Evolutionary conservation across 805 yeast genomes (phyloP).

Genomic region (Zygotorulaspora chibaensis): DNA sequence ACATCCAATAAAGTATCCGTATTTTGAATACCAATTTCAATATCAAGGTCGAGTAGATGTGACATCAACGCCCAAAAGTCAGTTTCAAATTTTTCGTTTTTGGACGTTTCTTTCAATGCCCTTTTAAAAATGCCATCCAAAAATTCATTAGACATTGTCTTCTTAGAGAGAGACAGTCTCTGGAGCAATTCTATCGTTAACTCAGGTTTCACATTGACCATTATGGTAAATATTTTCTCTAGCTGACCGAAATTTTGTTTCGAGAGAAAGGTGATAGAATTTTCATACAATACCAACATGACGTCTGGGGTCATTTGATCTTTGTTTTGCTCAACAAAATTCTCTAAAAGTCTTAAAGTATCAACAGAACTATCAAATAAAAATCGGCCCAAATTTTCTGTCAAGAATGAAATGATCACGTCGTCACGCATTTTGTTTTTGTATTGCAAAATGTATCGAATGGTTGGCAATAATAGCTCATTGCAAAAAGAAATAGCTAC

Average conservation of each 20-base stretch:
- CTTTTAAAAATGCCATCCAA: conserved; percentile 32
- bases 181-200: conserved; percentile 43
- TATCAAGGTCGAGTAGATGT: conserved; percentile 49
- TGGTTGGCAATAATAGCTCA: conserved; percentile 21
- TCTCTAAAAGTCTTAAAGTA: conserved; percentile 17
- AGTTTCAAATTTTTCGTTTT: neutral
- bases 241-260: conserved; percentile 30
- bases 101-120: conserved; percentile 9
- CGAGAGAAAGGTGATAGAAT: conserved; percentile 21
- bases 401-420: neutral
- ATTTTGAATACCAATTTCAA: conserved; percentile 52
- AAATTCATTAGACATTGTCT: conserved; percentile 51
- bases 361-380: conserved; percentile 19
- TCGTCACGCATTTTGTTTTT: neutral
- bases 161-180: conserved; percentile 47
- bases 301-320: conserved; percentile 8
- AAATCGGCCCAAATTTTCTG: conserved; percentile 5
- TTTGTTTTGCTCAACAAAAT: conserved; percentile 17
- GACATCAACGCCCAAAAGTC: conserved; percentile 46
- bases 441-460: conserved; percentile 16
- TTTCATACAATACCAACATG: conserved; percentile 19
- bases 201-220: conserved; percentile 39
- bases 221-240: conserved; percentile 46
- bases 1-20: conserved; percentile 22
- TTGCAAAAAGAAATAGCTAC: conserved; percentile 20